Base-by-base conservation (phyloP, 2,329 filamentous ascomycete genomes). In the Daldinia sp. region DNA sequence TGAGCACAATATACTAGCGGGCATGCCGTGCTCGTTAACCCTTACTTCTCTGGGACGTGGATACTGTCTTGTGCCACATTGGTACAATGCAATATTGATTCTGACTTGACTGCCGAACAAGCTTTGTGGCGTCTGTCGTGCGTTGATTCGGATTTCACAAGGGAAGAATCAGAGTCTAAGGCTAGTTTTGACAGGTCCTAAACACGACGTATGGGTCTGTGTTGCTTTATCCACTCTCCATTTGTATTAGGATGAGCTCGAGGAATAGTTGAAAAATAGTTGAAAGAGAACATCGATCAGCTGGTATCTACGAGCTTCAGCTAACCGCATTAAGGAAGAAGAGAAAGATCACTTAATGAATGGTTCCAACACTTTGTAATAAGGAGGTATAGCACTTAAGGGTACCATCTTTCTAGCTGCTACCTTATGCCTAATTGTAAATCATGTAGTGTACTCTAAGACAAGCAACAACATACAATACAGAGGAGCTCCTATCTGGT, bases 41-140 rank as follows among this genome's bases (percentile, higher is more conserved):
- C 76, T 78, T 81, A 72, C 80, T 80, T 73, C 77, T 78, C 78
- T 80, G 73, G 80, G 80, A 77, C 66, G 70, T 67, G 70, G 72
- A 66, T 70, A 69, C 56, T 73, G 71, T 73, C 73, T 74, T 70
- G 76, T 79, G 70, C 65, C 13, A 78, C 75, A 41, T 60, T 76
- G 69, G 68, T 69, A 76, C 74, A 70, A 73, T 69, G 66, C 70
- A 69, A 70, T 64, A 55, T 68, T 65, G 72, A 59, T 55, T 70
- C 61, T 68, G 65, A 69, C 65, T 65, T 66, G 69, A 69, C 72
- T 73, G 63, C 68, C 69, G 67, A 70, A 71, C 63, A 67, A 69
- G 65, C 65, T 71, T 71, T 69, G 67, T 65, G 68, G 65, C 67
- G 65, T 67, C 69, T 72, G 69, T 55, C 54, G 66, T 72, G 65